Percentiles rank a stretch among this genome's conserved stretches.
Evolutionary conservation across 345 rosid species (phyloP).

Genomic region (Eucalyptus virginea): DNA sequence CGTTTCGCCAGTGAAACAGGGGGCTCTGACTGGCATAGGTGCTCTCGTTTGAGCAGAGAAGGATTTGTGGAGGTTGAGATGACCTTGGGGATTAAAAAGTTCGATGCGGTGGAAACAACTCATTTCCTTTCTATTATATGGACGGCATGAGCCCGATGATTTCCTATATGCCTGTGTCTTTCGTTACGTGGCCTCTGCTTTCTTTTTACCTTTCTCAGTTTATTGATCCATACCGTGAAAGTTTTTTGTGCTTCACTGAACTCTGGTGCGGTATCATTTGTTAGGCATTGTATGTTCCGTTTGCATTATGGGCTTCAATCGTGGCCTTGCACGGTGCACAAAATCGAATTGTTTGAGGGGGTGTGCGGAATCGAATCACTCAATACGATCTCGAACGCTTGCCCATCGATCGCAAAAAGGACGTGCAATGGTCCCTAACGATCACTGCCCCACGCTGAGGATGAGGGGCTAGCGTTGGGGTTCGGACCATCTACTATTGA

Average conservation of each 20-base stretch:
- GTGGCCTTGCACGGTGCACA: neutral
- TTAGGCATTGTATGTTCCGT: neutral
- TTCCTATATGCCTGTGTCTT: neutral
- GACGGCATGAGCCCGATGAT: neutral
- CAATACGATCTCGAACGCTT: neutral
- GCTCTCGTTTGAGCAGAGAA: neutral
- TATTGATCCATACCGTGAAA: neutral
- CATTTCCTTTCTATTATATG: neutral
- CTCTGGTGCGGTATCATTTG: neutral
- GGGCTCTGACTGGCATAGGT: neutral
- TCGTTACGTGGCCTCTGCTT: neutral
- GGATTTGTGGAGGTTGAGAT: neutral
- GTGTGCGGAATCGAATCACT: neutral
- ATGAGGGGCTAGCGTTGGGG: neutral
- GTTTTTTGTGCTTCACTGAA: neutral
- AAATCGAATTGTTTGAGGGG: neutral
- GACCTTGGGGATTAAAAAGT: neutral
- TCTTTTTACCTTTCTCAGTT: neutral
- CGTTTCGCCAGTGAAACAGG: constrained; percentile 4
- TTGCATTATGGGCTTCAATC: neutral
- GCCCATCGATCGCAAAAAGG: neutral
- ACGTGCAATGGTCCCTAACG: neutral
- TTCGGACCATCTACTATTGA: neutral
- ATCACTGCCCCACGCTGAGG: neutral
- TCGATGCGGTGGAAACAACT: neutral